Percentiles rank a stretch among this genome's conserved stretches.
Conservation (phyloP, 345 rosid species). For the Schrenkiella parvula region DNA sequence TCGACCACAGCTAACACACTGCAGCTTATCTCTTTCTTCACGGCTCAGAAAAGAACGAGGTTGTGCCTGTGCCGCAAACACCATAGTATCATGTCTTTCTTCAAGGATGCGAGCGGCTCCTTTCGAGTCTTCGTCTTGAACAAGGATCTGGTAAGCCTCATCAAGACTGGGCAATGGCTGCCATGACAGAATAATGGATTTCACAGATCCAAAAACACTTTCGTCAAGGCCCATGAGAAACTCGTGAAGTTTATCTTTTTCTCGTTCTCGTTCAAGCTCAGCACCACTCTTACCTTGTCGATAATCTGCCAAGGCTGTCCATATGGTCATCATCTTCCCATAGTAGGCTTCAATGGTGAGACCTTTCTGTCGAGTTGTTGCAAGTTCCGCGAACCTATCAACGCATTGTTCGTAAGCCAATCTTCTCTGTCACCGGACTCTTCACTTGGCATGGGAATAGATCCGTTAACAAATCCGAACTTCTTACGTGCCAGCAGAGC, state of each 20-base stretch:
- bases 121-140: background rate
- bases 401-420: too few relatives aligned
- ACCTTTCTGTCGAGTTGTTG: background rate
- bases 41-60: too few relatives aligned
- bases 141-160: background rate
- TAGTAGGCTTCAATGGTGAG: background rate
- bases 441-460: too few relatives aligned
- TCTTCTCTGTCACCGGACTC: too few relatives aligned
- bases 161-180: background rate
- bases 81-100: background rate
- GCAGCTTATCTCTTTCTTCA: too few relatives aligned
- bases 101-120: background rate
- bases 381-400: background rate
- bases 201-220: fast-evolving
- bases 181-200: background rate
- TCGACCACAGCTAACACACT: too few relatives aligned
- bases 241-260: background rate
- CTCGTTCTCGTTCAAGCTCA: background rate
- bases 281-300: background rate
- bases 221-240: background rate
- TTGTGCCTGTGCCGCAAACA: background rate
- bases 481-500: too few relatives aligned
- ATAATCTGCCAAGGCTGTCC: background rate
- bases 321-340: background rate
- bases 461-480: too few relatives aligned